Evolutionary conservation across 1,284 basidiomycete genomes (phyloP), one percentile per base, ranked within the genome.

Genomic region (Cutaneotrichosporon arboriforme): DNA sequence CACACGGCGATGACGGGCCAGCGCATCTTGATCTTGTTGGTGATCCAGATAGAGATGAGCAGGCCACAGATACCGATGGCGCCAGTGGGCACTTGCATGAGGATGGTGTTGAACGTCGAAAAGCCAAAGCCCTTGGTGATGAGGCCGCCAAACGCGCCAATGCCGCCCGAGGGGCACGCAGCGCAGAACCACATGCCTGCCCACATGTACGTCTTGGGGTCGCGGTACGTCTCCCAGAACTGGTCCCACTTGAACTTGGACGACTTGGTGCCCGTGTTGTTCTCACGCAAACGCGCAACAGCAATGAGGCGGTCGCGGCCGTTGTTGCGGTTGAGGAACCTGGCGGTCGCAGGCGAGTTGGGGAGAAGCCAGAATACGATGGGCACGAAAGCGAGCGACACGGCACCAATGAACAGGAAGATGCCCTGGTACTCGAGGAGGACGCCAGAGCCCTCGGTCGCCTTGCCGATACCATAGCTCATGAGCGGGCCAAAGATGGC

Each of bases 371-470:
- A 80, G 74, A 71, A 75, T 17, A 81, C 75, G 48, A 80, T 55
- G 0, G 79, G 79, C 15, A 76, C 77, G 33, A 69, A 68, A n/a
- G 69, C 74, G 18, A 79, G 61, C 8, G 79, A 78, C 41, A 80
- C 59, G 9, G 74, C 64, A 31, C 80, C 80, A 52, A 80, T 78
- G 68, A 80, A 80, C 34, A 81, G 63, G 65, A 80, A 81, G 51
- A 80, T 80, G 15, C 70, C 75, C 72, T 79, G 63, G 60, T 70
- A 73, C 17, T 52, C 46, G 44, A 57, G 57, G 56, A 69, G 52
- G 26, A 20, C 40, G 44, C 38, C 37, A 17, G 57, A 54, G 21
- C 38, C 47, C 42, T 58, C 43, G 17, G 60, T 55, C 13, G 62
- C 66, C 35, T 64, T 54, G 17, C 70, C 69, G 52, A 71, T 66